phyloP scores from a whole-genome alignment of 768 basidiomycete species.

The Kwoniella botswanensis region DNA sequence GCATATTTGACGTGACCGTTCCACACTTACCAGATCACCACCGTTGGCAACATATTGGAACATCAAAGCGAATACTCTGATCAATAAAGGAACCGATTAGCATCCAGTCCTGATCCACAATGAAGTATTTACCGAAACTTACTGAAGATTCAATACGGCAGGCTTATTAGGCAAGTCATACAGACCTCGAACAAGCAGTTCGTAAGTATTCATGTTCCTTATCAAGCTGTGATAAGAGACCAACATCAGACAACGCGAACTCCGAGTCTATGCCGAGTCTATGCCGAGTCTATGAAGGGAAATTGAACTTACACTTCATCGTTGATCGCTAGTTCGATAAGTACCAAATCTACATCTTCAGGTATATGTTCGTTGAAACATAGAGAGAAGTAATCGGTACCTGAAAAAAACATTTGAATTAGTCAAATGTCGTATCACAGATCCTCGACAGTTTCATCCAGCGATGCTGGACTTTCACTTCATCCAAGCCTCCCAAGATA shows the following conservation, averaged over 20 bases:
- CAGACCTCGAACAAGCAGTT: slow-evolving; percentile 46
- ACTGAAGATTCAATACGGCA: slow-evolving; percentile 52
- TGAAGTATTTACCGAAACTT: slow-evolving; percentile 16
- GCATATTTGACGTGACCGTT: too few species aligned
- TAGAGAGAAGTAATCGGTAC: slow-evolving; percentile 51
- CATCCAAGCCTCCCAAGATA: too few species aligned
- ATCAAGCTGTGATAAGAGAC: slow-evolving; percentile 21
- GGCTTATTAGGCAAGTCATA: slow-evolving; percentile 49
- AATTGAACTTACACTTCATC: slow-evolving; percentile 39
- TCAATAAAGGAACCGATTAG: background rate
- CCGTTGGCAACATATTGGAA: slow-evolving; percentile 28
- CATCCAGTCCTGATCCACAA: background rate
- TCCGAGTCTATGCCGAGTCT: too few species aligned
- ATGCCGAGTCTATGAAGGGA: background rate
- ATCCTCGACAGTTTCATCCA: too few species aligned
- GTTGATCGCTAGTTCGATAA: slow-evolving; percentile 52
- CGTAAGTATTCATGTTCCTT: slow-evolving; percentile 44
- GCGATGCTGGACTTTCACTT: background rate
- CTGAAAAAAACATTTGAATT: slow-evolving; percentile 5
- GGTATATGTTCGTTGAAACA: slow-evolving; percentile 56
- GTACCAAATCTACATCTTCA: slow-evolving; percentile 54
- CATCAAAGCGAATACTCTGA: slow-evolving; percentile 34
- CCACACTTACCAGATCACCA: slow-evolving; percentile 32
- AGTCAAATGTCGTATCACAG: background rate
- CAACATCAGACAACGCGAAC: background rate